These are phyloP conservation scores for Tylopilus vinaceipallidus DNA, from an alignment of 768 basidiomycete species.

Conservation along the genomic window DNA sequence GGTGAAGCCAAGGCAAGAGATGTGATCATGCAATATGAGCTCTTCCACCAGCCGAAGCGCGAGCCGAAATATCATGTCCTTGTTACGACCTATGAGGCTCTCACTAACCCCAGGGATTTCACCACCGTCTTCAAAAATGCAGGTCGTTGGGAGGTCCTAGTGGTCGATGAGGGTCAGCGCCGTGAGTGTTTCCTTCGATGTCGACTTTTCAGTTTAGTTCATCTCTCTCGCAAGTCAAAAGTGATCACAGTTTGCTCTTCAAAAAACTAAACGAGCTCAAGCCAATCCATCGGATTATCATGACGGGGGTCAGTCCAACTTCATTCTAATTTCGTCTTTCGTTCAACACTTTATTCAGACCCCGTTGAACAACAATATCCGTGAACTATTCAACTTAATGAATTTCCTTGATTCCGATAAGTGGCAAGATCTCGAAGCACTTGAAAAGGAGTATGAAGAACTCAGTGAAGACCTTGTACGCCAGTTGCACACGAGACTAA, in stretches of 20 bases:
- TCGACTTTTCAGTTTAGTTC: not conserved
- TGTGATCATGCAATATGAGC: slow-evolving; percentile 78
- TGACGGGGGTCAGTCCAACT: slow-evolving; percentile 68
- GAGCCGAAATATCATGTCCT: slow-evolving; percentile 83
- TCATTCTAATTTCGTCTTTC: not conserved
- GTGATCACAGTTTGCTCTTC: slow-evolving; percentile 75
- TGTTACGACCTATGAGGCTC: slow-evolving; percentile 89
- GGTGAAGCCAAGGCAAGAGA: slow-evolving; percentile 80
- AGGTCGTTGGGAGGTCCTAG: slow-evolving; percentile 90
- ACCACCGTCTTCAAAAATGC: slow-evolving; percentile 71
- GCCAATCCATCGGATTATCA: slow-evolving; percentile 75
- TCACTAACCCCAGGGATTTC: slow-evolving; percentile 70
- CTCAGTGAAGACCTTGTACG: slow-evolving; percentile 80
- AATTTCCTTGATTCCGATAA: slow-evolving; percentile 83
- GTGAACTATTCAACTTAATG: slow-evolving; percentile 96
- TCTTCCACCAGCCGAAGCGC: slow-evolving; percentile 58
- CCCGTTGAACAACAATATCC: slow-evolving; percentile 94
- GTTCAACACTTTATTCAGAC: slow-evolving; percentile 46
- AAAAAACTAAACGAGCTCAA: slow-evolving; percentile 79
- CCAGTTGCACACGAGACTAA: slow-evolving; percentile 71
- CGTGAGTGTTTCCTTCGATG: slow-evolving; percentile 53
- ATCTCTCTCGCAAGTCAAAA: slow-evolving; percentile 63
- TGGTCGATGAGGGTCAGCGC: slow-evolving; percentile 92
- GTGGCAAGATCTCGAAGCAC: slow-evolving; percentile 71
- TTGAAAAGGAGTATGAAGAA: slow-evolving; percentile 73